A percentile compares a stretch with the other conserved stretches of the same genome.
Evolutionary conservation across 2,329 filamentous ascomycete species (phyloP).

Genomic region (Aspergillus japonicus): DNA sequence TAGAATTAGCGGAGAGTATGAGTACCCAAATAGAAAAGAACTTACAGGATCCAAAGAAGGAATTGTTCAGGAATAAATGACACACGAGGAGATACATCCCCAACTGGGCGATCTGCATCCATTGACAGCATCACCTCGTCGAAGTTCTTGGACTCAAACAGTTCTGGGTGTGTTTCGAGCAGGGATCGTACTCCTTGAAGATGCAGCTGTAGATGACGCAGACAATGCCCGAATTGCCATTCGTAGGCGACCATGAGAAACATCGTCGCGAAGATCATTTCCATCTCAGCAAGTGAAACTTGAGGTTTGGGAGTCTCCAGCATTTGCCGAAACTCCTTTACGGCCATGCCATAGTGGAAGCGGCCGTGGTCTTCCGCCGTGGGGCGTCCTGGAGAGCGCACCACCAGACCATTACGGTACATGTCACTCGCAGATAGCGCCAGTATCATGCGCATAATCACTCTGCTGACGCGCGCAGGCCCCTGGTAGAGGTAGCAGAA

Average conservation of each 20-base stretch:
- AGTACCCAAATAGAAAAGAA: not conserved
- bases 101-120: constrained; percentile 15
- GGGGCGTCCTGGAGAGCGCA: constrained; percentile 26
- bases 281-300: constrained; percentile 30
- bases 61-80: constrained; percentile 40
- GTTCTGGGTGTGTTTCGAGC: constrained; percentile 33
- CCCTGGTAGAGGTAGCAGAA: constrained; percentile 39
- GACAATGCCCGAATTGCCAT: constrained; percentile 38
- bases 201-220: constrained; percentile 37
- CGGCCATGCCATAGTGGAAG: constrained; percentile 37
- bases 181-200: constrained; percentile 38
- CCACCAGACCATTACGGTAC: constrained; percentile 32
- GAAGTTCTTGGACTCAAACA: constrained; percentile 32
- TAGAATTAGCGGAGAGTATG: not conserved
- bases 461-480: constrained; percentile 34
- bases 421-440: constrained; percentile 39
- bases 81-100: constrained; percentile 18
- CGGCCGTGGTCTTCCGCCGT: constrained; percentile 33
- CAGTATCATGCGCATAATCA: constrained; percentile 44
- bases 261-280: constrained; percentile 38
- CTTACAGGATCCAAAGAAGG: constrained; percentile 37
- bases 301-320: constrained; percentile 29
- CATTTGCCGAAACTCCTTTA: constrained; percentile 38
- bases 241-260: constrained; percentile 39
- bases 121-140: constrained; percentile 28